Evolutionary conservation across 75 land plant genomes (phyloP).

Genomic region (Ceratopteris richardii): DNA sequence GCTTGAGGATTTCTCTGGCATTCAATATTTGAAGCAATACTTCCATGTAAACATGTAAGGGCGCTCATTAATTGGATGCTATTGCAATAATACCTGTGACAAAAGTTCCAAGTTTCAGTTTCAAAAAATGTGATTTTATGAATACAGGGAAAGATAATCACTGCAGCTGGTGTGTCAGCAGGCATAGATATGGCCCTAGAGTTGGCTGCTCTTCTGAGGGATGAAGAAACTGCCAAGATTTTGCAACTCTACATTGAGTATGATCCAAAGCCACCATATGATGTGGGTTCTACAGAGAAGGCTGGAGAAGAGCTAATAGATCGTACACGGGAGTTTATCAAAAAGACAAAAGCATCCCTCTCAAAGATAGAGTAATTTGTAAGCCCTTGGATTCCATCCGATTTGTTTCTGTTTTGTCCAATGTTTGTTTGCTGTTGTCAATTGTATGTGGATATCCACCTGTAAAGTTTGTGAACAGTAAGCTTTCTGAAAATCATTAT

Average conservation of each 20-base stretch:
- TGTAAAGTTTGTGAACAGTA: too few species aligned
- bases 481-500: too few species aligned
- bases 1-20: too few species aligned
- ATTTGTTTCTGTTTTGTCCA: too few species aligned
- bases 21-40: too few species aligned
- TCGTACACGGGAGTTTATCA: not conserved
- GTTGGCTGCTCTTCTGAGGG: constrained; percentile 14
- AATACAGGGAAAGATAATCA: constrained; percentile 27
- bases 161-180: constrained; percentile 30
- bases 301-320: constrained; percentile 7
- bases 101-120: not conserved
- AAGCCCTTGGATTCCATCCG: too few species aligned
- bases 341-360: too few species aligned
- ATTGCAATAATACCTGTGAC: not conserved
- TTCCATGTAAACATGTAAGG: too few species aligned
- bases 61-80: not conserved
- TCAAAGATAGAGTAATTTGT: too few species aligned
- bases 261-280: constrained; percentile 27
- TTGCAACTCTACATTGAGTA: constrained; percentile 24
- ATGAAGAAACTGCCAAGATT: constrained; percentile 23
- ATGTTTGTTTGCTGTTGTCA: too few species aligned
- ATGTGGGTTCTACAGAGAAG: constrained; percentile 10
- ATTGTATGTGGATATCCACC: too few species aligned
- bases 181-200: constrained; percentile 28
- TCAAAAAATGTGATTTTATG: not conserved